Evolutionary conservation across 352 stramenopile genomes (phyloP).

Genomic region (Phytopythium chamaehyphon): DNA sequence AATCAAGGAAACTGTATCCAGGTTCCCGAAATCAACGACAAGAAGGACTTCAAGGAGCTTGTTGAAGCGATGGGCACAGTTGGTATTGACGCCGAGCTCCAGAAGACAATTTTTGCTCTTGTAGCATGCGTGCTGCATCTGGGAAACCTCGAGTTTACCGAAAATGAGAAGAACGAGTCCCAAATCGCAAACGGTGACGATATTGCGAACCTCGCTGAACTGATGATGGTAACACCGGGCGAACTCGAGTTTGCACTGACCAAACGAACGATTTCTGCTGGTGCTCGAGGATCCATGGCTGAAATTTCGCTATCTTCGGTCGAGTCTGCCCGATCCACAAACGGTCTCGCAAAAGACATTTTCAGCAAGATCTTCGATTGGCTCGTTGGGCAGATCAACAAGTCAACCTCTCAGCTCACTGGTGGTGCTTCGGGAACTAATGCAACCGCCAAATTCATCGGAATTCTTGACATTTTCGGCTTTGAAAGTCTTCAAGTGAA

Average conservation of each 20-base stretch:
- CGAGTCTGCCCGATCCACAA: slow-evolving; percentile 85
- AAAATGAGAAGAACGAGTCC: slow-evolving; percentile 84
- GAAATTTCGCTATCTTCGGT: slow-evolving; percentile 81
- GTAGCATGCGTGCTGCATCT: slow-evolving; percentile 97
- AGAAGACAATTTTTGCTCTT: slow-evolving; percentile 94
- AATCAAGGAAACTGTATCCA: slow-evolving; percentile 93
- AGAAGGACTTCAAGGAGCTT: slow-evolving; percentile 92
- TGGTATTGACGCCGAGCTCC: slow-evolving; percentile 84
- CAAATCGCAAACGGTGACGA: slow-evolving; percentile 61
- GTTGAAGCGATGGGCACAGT: slow-evolving; percentile 92
- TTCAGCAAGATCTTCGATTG: slow-evolving; percentile 97
- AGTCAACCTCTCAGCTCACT: slow-evolving; percentile 75
- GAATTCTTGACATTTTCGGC: slow-evolving; percentile 97
- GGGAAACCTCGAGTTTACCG: slow-evolving; percentile 93
- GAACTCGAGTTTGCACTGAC: slow-evolving; percentile 89
- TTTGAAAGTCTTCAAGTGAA: slow-evolving; percentile 94
- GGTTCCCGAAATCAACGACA: slow-evolving; percentile 93
- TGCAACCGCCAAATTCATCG: slow-evolving; percentile 81
- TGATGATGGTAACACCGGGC: slow-evolving; percentile 82
- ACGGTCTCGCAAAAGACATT: slow-evolving; percentile 95
- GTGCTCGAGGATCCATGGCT: slow-evolving; percentile 77
- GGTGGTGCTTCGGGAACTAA: slow-evolving; percentile 12
- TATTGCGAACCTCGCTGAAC: slow-evolving; percentile 66
- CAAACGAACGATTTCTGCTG: slow-evolving; percentile 85
- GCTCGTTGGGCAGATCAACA: slow-evolving; percentile 94